Conservation (phyloP, 164 flowering plant genomes). For the Euptelea pleiosperma region DNA sequence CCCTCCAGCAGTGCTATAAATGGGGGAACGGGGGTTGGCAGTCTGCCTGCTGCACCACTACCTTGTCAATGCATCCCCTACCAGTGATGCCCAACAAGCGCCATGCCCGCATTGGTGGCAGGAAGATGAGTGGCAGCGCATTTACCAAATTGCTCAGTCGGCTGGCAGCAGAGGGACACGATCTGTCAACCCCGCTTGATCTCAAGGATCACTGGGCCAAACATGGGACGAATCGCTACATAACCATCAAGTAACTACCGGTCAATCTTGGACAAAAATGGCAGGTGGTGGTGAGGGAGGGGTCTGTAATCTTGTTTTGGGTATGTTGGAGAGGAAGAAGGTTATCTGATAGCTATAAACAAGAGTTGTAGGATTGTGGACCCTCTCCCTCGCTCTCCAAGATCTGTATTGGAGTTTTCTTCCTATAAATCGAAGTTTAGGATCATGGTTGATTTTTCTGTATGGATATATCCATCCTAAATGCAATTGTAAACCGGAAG, state of each 20-base stretch:
- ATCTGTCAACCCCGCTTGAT: slow-evolving; percentile 31
- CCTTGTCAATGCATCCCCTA: slow-evolving; percentile 37
- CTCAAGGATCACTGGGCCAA: slow-evolving; percentile 44
- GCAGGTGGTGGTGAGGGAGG: too few relatives aligned
- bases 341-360: too few relatives aligned
- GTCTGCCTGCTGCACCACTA: slow-evolving; percentile 52
- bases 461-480: too few relatives aligned
- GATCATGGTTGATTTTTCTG: too few relatives aligned
- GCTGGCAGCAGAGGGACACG: slow-evolving; percentile 36
- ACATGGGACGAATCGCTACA: slow-evolving; percentile 45
- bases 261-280: too few relatives aligned
- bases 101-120: slow-evolving; percentile 37
- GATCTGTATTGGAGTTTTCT: too few relatives aligned
- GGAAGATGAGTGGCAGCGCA: slow-evolving; percentile 38
- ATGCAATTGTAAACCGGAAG: too few relatives aligned
- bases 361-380: too few relatives aligned
- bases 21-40: slow-evolving; percentile 57
- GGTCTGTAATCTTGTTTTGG: too few relatives aligned
- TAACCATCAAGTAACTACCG: slow-evolving; percentile 32
- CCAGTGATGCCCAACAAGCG: slow-evolving; percentile 38
- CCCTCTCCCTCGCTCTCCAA: too few relatives aligned
- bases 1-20: slow-evolving; percentile 38
- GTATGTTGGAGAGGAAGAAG: too few relatives aligned
- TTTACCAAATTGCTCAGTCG: slow-evolving; percentile 35
- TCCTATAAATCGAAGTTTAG: too few relatives aligned